phyloP scores from a whole-genome alignment of 371 early-diverging fungal species.

The Batkoa obscura region DNA sequence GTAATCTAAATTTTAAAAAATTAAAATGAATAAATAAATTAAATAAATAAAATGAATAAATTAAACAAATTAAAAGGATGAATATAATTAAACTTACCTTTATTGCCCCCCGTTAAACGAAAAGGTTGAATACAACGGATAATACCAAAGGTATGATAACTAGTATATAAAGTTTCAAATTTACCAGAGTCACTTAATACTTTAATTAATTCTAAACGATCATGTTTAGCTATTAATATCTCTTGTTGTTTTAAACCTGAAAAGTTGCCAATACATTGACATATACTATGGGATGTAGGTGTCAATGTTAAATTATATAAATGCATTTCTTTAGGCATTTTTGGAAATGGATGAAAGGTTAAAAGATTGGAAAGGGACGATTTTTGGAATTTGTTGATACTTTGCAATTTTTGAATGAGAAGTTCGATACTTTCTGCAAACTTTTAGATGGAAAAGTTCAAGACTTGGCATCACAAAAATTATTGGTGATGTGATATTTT shows the following conservation, averaged over 20 bases:
- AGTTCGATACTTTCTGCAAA: no score
- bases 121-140: conserved; percentile 60
- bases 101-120: conserved; percentile 51
- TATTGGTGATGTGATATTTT: no score
- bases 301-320: conserved; percentile 83
- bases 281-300: conserved; percentile 53
- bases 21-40: not conserved
- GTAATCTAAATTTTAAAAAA: conserved; percentile 39
- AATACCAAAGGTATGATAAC: conserved; percentile 47
- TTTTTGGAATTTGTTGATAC: no score
- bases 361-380: no score
- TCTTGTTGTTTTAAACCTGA: conserved; percentile 83
- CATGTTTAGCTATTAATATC: conserved; percentile 62
- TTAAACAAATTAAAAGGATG: not conserved
- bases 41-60: not conserved
- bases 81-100: conserved; percentile 20
- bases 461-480: no score
- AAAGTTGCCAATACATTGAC: conserved; percentile 79
- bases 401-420: no score
- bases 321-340: conserved; percentile 13
- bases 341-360: not conserved
- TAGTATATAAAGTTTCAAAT: conserved; percentile 22
- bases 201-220: conserved; percentile 59
- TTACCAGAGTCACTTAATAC: conserved; percentile 70
- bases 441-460: no score